Evolutionary conservation across 2,329 filamentous ascomycete species (phyloP), one percentile per base, ranked within the genome.

Genomic region (Fusarium incarnatum): DNA sequence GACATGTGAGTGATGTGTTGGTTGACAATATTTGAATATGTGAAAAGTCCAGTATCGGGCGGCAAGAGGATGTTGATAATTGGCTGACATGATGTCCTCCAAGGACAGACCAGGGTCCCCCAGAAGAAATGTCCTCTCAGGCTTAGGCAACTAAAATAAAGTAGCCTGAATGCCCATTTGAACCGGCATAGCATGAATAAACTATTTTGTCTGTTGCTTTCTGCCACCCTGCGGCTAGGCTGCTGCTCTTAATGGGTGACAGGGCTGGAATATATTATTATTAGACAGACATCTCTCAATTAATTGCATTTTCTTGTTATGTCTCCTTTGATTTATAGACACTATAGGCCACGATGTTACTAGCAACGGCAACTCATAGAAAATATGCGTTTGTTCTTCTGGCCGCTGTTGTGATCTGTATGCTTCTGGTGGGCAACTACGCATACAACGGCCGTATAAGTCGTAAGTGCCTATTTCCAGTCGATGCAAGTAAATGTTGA

Each of bases 361-460:
- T 54, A 37, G 23, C 62, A 8, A 20, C 15, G 9, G 20, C 32
- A 34, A 44, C n/a, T 11, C 57, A 67, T 15, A 57, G 22, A 22
- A 67, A 66, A 16, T 50, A 56, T 55, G 25, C 20, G 20, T 70
- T 32, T 49, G 16, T 20, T 59, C 23, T 62, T 27, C 44, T 66
- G 12, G 46, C 54, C 15, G 46, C 54, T 11, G 8, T 49, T 42
- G 54, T 54, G 4, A 67, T 59, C 25, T 25, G 63, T 27, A n/a
- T 56, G 18, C 34, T 70, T 5, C 30, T 67, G 23, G 16, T 20
- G n/a, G 40, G 55, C 49, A 55, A 67, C 41, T 64, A 70, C 44
- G 34, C 57, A 23, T 70, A 70, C 50, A 64, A 48, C 23, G 48
- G 16, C 15, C 50, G 46, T 32, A 55, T 47, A 52, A 48, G 42